Base-by-base conservation (phyloP, 2,329 filamentous ascomycete species). In the Talaromyces sp. region DNA sequence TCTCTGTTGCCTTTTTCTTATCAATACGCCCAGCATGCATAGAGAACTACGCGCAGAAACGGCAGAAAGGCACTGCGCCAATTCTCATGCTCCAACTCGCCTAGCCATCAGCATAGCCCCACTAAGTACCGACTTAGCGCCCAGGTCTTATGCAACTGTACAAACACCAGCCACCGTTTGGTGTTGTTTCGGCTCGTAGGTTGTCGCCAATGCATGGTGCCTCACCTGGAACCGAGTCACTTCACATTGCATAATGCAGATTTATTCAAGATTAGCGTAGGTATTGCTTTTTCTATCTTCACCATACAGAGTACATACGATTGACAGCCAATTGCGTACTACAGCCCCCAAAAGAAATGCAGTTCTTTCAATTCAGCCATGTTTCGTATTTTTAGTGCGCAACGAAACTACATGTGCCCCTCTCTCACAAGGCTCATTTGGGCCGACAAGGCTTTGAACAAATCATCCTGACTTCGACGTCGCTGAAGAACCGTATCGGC, bases 281-380 rank as follows among this genome's bases (percentile, higher is more conserved):
- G 33, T 24, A 22, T 56, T 56, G 33, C 33, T 56, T 56, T 54
- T 37, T 56, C 52, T 56, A 22, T 37, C 10, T 24, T 22, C 52
- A 22, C 33, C 11, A 22, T 22, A 56, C 33, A 1, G n/a, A 56
- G 52, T 56, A 54, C 50, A 54, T 33, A 39, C 31, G 33, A 39
- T 16, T 56, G 33, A 39, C 6, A 14, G n/a, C 52, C 52, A 37
- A 56, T 56, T 37, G 52, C 52, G 24, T 56, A 24, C 10, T 33
- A 37, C 52, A 56, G 52, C 52, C 52, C 52, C 52, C 52, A 22
- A 33, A 37, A 56, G 31, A 56, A 19, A 39, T 56, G 52, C 33
- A 37, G 14, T 56, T 39, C 33, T 14, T 37, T 39, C 52, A 22
- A 37, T 11, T 33, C 52, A 37, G 10, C n/a, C 33, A 22, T 22